A percentile compares a stretch with the other conserved stretches of the same genome.
These are phyloP conservation scores for Pyrenophora teres DNA, from an alignment of 2,329 filamentous ascomycete species.

Conservation along the genomic window DNA sequence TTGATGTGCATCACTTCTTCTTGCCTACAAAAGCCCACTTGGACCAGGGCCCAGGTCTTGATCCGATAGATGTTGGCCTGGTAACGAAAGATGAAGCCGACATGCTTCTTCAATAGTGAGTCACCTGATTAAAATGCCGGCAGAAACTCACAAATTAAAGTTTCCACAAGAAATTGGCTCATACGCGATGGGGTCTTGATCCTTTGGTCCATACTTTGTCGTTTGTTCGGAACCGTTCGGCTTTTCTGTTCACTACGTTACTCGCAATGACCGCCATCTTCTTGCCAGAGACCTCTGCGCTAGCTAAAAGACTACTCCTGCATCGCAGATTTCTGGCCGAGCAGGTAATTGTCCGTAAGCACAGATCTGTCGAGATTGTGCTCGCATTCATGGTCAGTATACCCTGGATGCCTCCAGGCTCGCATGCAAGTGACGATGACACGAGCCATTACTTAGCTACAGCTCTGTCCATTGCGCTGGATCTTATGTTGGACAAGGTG, in stretches of 20 bases:
- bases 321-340: conserved; percentile 68
- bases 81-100: conserved; percentile 68
- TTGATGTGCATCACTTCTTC: conserved; percentile 68
- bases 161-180: conserved; percentile 71
- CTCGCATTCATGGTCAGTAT: conserved; percentile 77
- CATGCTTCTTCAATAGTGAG: conserved; percentile 67
- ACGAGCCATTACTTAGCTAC: conserved; percentile 73
- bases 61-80: conserved; percentile 72
- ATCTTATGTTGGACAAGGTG: conserved; percentile 72
- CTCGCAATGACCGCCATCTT: conserved; percentile 71
- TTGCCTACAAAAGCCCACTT: conserved; percentile 66
- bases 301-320: conserved; percentile 68
- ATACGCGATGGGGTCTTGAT: conserved; percentile 76
- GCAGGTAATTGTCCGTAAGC: conserved; percentile 64
- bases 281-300: conserved; percentile 64
- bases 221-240: conserved; percentile 70
- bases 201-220: conserved; percentile 66
- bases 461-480: conserved; percentile 70
- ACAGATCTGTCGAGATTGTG: conserved; percentile 74
- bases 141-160: conserved; percentile 44
- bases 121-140: conserved; percentile 7
- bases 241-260: conserved; percentile 74
- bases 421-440: conserved; percentile 72
- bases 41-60: conserved; percentile 67
- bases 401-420: conserved; percentile 72